Percentiles rank a stretch among this genome's conserved stretches.
Evolutionary conservation across 805 yeast species (phyloP).

Genomic region (Citeromyces matritensis): DNA sequence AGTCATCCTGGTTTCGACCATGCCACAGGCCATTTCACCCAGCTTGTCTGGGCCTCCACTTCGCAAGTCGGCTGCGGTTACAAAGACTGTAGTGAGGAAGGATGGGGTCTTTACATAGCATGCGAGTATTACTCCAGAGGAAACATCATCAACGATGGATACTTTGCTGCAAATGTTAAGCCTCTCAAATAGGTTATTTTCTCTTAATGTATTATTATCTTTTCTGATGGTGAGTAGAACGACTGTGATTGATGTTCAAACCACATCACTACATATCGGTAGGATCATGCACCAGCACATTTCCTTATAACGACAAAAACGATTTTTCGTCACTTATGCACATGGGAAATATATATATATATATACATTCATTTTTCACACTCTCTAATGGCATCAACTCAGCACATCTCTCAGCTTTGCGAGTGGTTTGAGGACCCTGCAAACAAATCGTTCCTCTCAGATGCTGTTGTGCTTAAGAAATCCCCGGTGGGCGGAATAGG

Average conservation of each 20-base stretch:
- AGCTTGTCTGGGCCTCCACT: conserved; percentile 57
- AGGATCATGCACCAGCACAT: too few species aligned
- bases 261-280: too few species aligned
- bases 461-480: conserved; percentile 23
- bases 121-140: conserved; percentile 71
- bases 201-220: background rate
- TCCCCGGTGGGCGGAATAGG: conserved; percentile 57
- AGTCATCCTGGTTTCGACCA: conserved; percentile 27
- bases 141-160: conserved; percentile 21
- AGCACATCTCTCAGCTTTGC: conserved; percentile 14
- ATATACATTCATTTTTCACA: too few species aligned
- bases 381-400: conserved; percentile 15
- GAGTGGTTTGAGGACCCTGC: conserved; percentile 34
- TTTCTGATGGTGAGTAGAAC: too few species aligned
- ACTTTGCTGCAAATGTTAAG: conserved; percentile 6
- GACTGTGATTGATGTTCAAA: too few species aligned
- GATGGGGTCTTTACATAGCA: conserved; percentile 38
- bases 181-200: conserved; percentile 3
- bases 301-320: too few species aligned
- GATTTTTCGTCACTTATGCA: too few species aligned
- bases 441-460: conserved; percentile 40
- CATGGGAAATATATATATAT: too few species aligned
- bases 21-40: conserved; percentile 70
- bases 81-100: conserved; percentile 33
- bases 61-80: conserved; percentile 59